Percentiles rank a stretch among this genome's conserved stretches.
phyloP scores from a whole-genome alignment of 2,329 filamentous ascomycete genomes.

The Aspergillus puulaauensis region DNA sequence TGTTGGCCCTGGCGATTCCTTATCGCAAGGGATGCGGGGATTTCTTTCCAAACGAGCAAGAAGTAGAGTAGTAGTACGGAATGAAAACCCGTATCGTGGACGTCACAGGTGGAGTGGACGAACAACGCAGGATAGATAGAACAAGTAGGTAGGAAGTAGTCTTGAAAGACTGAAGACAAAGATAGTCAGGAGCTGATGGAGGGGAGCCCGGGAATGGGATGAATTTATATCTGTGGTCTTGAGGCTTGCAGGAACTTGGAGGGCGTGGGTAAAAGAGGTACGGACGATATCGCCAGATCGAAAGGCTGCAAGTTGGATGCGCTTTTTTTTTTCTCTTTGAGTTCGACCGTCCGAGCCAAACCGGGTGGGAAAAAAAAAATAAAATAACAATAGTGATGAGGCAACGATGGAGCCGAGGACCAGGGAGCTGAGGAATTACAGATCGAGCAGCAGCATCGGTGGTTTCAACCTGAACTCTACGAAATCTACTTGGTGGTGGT shows the following conservation, averaged over 20 bases:
- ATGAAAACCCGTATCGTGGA: neutral
- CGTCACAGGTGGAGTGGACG: neutral
- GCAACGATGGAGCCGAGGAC: neutral
- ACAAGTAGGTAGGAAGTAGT: neutral
- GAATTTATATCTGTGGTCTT: neutral
- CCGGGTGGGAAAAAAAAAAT: neutral
- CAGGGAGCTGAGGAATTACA: neutral
- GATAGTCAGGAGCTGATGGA: neutral
- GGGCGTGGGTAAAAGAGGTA: neutral
- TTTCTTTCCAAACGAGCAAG: neutral
- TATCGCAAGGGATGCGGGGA: neutral
- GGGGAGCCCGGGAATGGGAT: neutral
- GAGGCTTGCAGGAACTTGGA: neutral
- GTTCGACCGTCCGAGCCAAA: constrained; percentile 1
- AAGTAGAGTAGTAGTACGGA: neutral
- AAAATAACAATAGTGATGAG: neutral
- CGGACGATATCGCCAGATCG: neutral
- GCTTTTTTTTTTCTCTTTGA: neutral
- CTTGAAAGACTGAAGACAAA: neutral
- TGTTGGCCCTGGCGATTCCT: neutral
- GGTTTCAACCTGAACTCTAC: neutral
- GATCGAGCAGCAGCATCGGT: neutral
- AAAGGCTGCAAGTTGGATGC: neutral
- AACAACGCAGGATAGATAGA: too few species aligned
- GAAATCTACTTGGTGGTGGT: neutral